These are phyloP conservation scores for Hortaea werneckii DNA, from an alignment of 2,329 filamentous ascomycete genomes.

Conservation along the genomic window DNA sequence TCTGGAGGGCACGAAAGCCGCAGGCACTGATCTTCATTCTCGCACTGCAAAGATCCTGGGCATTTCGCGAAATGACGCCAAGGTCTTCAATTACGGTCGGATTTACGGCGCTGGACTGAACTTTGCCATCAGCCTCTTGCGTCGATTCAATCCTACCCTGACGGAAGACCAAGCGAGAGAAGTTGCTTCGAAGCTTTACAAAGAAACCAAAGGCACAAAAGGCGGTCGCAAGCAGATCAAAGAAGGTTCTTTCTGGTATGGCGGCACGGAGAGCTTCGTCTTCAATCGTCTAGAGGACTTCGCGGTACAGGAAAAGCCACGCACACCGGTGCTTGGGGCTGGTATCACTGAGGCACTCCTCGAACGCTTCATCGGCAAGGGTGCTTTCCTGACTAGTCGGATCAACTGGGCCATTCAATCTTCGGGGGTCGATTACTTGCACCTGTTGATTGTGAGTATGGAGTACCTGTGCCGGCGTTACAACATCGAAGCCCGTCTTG, in stretches of 20 bases:
- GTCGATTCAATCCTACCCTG: conserved; percentile 83
- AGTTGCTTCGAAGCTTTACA: conserved; percentile 72
- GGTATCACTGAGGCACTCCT: conserved; percentile 95
- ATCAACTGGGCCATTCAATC: conserved; percentile 99
- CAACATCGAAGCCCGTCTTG: conserved; percentile 72
- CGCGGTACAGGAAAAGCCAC: conserved; percentile 82
- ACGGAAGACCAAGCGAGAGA: conserved; percentile 67
- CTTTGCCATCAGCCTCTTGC: conserved; percentile 79
- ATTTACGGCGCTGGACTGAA: conserved; percentile 97
- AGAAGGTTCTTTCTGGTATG: conserved; percentile 80
- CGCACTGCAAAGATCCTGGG: conserved; percentile 85
- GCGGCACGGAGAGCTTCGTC: conserved; percentile 92
- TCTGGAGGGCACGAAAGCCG: conserved; percentile 86
- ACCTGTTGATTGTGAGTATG: conserved; percentile 88
- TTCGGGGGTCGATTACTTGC: conserved; percentile 91
- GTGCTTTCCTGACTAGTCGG: conserved; percentile 85
- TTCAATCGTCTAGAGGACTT: conserved; percentile 99
- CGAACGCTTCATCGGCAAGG: conserved; percentile 75
- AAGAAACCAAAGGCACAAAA: conserved; percentile 80
- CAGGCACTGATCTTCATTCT: conserved; percentile 88
- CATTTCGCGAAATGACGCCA: conserved; percentile 89
- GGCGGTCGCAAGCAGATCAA: conserved; percentile 63
- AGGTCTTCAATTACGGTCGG: conserved; percentile 96
- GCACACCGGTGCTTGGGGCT: conserved; percentile 84
- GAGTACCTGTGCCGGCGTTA: conserved; percentile 81